Percentiles rank a stretch among this genome's conserved stretches.
Evolutionary conservation across 2,329 filamentous ascomycete genomes (phyloP).

Genomic region (Nakataea oryzae): DNA sequence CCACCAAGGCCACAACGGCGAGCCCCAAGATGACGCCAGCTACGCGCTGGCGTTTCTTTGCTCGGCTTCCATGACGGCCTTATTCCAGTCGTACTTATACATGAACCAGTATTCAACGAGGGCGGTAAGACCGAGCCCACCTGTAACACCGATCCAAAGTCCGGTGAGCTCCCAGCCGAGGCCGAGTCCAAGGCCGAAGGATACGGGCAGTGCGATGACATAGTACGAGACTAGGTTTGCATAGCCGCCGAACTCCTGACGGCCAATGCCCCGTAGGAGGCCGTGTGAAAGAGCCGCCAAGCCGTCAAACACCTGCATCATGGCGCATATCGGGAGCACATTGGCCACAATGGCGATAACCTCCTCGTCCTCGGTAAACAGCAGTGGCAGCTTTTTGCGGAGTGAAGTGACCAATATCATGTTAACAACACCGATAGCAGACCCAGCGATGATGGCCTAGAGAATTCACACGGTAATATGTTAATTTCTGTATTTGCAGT

Average conservation of each 20-base stretch:
- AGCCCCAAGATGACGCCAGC: no score
- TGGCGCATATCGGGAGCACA: slow-evolving; percentile 70
- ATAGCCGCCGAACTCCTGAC: slow-evolving; percentile 83
- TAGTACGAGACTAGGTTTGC: slow-evolving; percentile 85
- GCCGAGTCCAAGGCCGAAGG: slow-evolving; percentile 67
- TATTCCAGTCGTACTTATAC: slow-evolving; percentile 40
- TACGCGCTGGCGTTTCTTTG: slow-evolving; percentile 28
- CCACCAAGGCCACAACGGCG: no score
- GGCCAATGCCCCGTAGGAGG: slow-evolving; percentile 74
- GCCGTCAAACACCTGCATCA: slow-evolving; percentile 85
- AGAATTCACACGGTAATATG: not conserved
- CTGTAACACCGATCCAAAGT: slow-evolving; percentile 68
- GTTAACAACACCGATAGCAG: slow-evolving; percentile 70
- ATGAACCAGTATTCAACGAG: slow-evolving; percentile 44
- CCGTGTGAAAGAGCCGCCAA: slow-evolving; percentile 73
- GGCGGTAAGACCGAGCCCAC: slow-evolving; percentile 55
- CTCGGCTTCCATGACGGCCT: slow-evolving; percentile 41
- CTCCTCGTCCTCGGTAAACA: slow-evolving; percentile 66
- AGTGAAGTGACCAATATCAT: slow-evolving; percentile 57
- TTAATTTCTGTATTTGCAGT: not conserved
- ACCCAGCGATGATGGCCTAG: slow-evolving; percentile 50
- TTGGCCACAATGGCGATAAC: slow-evolving; percentile 58
- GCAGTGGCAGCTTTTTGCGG: slow-evolving; percentile 61
- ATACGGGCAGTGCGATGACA: slow-evolving; percentile 72
- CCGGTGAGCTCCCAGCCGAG: slow-evolving; percentile 68